Evolutionary conservation across 2,329 filamentous ascomycete species (phyloP).

Genomic region (Fusarium multiceps): DNA sequence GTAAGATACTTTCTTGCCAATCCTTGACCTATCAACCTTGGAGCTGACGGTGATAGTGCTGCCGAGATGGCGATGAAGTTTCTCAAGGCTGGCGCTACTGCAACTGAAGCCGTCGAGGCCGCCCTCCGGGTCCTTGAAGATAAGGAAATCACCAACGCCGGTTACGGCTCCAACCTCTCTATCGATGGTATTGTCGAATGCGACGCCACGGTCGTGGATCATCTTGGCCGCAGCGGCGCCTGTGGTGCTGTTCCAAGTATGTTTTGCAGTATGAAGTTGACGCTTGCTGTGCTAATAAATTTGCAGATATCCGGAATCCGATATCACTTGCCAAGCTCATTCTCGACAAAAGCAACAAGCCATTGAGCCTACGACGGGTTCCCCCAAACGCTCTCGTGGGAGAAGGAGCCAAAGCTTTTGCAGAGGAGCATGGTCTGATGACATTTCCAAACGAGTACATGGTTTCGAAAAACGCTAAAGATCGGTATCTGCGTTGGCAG

Average conservation of each 20-base stretch:
- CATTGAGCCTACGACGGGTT: conserved; percentile 86
- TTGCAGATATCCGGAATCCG: conserved; percentile 87
- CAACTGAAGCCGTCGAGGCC: conserved; percentile 89
- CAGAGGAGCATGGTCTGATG: conserved; percentile 78
- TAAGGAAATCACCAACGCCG: conserved; percentile 94
- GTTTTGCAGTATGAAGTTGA: conserved; percentile 51
- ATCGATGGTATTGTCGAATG: conserved; percentile 93
- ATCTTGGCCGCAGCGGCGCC: conserved; percentile 89
- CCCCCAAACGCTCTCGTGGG: conserved; percentile 93
- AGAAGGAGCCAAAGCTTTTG: conserved; percentile 87
- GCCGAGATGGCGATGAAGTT: conserved; percentile 85
- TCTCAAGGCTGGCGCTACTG: conserved; percentile 80
- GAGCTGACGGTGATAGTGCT: conserved; percentile 67
- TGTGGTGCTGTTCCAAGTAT: conserved; percentile 90
- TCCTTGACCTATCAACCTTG: not conserved
- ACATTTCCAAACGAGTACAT: conserved; percentile 80
- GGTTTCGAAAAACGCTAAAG: conserved; percentile 81
- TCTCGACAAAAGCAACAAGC: conserved; percentile 78
- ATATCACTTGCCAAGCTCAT: conserved; percentile 87
- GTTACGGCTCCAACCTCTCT: conserved; percentile 93
- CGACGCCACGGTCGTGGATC: conserved; percentile 93
- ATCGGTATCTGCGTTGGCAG: conserved; percentile 83
- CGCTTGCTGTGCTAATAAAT: not conserved
- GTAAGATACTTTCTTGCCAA: conserved; percentile 64
- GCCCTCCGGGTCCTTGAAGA: conserved; percentile 91